phyloP scores from a whole-genome alignment of 1,284 basidiomycete genomes.

The Malassezia nana region DNA sequence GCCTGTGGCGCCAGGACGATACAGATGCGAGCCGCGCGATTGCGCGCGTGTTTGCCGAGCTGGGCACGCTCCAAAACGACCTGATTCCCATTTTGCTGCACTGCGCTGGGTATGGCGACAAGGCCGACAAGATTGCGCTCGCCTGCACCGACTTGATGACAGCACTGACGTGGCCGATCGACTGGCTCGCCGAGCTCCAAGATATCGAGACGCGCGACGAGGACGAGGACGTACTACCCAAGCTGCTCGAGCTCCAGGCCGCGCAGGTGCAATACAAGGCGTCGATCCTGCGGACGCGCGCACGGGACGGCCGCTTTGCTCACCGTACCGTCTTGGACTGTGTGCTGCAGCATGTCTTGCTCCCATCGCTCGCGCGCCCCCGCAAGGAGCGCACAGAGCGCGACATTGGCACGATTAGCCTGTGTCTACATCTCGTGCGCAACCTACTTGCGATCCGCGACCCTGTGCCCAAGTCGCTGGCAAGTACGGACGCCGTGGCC shows the following conservation, averaged over 20 bases:
- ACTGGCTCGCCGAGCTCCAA: constrained; percentile 35
- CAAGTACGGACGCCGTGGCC: constrained; percentile 29
- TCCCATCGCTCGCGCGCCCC: constrained; percentile 39
- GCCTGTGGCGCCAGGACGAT: constrained; percentile 43
- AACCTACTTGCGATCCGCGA: constrained; percentile 45
- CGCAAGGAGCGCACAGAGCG: constrained; percentile 32
- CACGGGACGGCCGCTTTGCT: constrained; percentile 17
- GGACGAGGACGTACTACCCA: constrained; percentile 25
- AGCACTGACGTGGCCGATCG: constrained; percentile 46
- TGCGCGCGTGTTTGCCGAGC: constrained; percentile 39
- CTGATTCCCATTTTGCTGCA: constrained; percentile 45
- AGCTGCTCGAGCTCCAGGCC: constrained; percentile 27
- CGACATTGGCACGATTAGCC: constrained; percentile 37
- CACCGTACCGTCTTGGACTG: constrained; percentile 31
- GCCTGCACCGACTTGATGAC: constrained; percentile 47
- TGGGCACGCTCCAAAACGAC: constrained; percentile 39
- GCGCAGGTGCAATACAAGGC: constrained; percentile 44
- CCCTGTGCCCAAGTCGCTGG: constrained; percentile 30
- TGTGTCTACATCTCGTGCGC: constrained; percentile 46
- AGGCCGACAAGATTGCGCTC: constrained; percentile 36
- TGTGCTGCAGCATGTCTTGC: constrained; percentile 36
- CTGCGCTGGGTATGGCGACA: constrained; percentile 31
- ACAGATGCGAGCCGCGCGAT: constrained; percentile 38
- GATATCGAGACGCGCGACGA: constrained; percentile 34
- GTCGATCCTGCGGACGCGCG: constrained; percentile 30